phyloP scores from a whole-genome alignment of 305 asterid genomes.

The Withania somnifera region DNA sequence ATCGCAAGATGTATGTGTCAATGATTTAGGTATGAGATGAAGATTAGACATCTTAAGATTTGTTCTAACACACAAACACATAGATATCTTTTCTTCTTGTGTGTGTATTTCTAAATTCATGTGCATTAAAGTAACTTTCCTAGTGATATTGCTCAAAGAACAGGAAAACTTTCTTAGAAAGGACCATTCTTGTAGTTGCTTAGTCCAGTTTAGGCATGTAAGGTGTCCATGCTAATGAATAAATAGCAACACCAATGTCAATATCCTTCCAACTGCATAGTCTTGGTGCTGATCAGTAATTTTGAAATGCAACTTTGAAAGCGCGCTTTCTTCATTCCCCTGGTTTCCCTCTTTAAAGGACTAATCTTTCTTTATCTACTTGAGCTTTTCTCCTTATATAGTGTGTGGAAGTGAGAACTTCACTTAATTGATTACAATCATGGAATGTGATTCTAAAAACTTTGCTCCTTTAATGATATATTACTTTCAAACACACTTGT shows the following conservation, averaged over 20 bases:
- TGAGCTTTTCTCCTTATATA: not conserved
- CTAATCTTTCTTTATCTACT: not conserved
- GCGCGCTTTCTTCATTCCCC: not conserved
- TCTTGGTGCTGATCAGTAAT: not conserved
- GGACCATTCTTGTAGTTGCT: not conserved
- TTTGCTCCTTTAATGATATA: not conserved
- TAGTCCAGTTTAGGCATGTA: not conserved
- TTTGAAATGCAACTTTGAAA: not conserved
- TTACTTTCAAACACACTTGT: not conserved
- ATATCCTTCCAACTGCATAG: not conserved
- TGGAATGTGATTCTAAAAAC: not conserved
- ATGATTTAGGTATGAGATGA: slow-evolving; percentile 60
- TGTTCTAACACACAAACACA: not conserved
- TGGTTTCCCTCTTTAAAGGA: not conserved
- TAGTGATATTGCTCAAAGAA: not conserved
- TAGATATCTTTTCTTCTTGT: not conserved
- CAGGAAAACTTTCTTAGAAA: not conserved
- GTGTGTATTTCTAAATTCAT: not conserved
- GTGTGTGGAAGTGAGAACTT: not conserved
- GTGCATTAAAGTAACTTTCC: not conserved
- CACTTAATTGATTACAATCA: not conserved
- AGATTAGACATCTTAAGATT: not conserved
- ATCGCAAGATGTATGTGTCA: slow-evolving; percentile 67
- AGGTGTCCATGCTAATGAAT: not conserved
- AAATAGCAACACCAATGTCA: not conserved